Evolutionary conservation across 768 basidiomycete genomes (phyloP), one percentile per base, ranked within the genome.

Genomic region (Boletus subparvulus): DNA sequence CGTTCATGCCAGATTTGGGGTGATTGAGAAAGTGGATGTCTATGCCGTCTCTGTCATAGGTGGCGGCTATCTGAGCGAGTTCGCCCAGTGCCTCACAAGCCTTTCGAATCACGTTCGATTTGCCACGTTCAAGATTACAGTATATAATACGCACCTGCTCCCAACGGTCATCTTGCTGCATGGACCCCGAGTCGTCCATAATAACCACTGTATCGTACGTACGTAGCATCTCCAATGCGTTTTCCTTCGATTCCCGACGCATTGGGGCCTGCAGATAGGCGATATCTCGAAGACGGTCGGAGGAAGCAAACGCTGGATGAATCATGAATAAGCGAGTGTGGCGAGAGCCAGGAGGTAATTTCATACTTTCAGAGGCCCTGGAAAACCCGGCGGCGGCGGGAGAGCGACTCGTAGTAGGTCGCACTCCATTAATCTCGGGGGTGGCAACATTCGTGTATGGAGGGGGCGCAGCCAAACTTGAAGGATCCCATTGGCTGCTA

Each of bases 1-100:
- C 47, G 55, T 76, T 73, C 11, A 52, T 45, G 0, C 74, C 75
- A 35, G 63, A 62, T 50, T 53, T 61, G 30, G 52, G 41, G 49
- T 75, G 65, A 57, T 87, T 86, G 51, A 88, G 62, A 70, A 88
- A 88, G 60, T 82, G 69, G 5, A 87, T 74, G 55, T 87, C 86
- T 40, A 88, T 79, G 3, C 86, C 86, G 54, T 85, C 79, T 7
- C 59, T 64, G 58, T 85, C 85, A 50, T 86, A 85, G 41, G 67
- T 56, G 2, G 75, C 68, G 0, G 83, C 83, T 7, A 71, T 69
- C 8, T 75, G 71, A 13, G 83, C 84, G 11, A 88, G 73, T 3
- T 71, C 66, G 41, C 76, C 75, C 32, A 86, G 47, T 0, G 58
- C 62, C 2, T 55, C 36, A 39, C 64, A 59, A 2, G 60, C 64